phyloP scores from a whole-genome alignment of 2,329 filamentous ascomycete genomes.

The Ophiostoma sp. region DNA sequence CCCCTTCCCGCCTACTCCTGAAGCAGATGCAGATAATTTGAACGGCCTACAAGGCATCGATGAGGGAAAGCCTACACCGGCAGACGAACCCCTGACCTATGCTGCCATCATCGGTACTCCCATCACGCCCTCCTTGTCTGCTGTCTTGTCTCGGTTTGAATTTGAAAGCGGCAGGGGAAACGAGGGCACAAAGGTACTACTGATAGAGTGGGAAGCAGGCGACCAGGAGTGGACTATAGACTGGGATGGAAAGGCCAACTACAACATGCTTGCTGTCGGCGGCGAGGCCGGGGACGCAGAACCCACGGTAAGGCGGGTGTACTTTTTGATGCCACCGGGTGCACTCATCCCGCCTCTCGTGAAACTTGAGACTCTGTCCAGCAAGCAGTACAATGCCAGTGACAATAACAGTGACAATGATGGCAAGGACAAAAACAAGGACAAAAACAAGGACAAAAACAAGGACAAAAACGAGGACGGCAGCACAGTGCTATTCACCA shows the following conservation, averaged over 20 bases:
- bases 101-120: background rate
- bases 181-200: slow-evolving; percentile 83
- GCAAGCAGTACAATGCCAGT: too few species aligned
- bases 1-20: background rate
- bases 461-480: background rate
- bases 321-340: slow-evolving; percentile 73
- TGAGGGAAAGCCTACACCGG: background rate
- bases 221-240: slow-evolving; percentile 62
- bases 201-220: slow-evolving; percentile 75
- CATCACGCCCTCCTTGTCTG: slow-evolving; percentile 34
- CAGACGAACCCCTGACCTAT: background rate
- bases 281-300: slow-evolving; percentile 48
- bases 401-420: background rate
- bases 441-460: slow-evolving; percentile 21
- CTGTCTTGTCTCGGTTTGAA: slow-evolving; percentile 76
- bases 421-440: slow-evolving; percentile 20
- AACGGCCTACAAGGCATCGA: background rate
- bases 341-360: slow-evolving; percentile 67
- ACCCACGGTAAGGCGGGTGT: slow-evolving; percentile 51
- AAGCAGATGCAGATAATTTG: background rate
- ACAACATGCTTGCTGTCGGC: slow-evolving; percentile 61
- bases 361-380: slow-evolving; percentile 49
- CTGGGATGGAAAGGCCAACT: slow-evolving; percentile 79
- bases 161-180: slow-evolving; percentile 72
- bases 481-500: slow-evolving; percentile 54